Evolutionary conservation across 805 yeast species (phyloP).

Genomic region (Citeromyces matritensis): DNA sequence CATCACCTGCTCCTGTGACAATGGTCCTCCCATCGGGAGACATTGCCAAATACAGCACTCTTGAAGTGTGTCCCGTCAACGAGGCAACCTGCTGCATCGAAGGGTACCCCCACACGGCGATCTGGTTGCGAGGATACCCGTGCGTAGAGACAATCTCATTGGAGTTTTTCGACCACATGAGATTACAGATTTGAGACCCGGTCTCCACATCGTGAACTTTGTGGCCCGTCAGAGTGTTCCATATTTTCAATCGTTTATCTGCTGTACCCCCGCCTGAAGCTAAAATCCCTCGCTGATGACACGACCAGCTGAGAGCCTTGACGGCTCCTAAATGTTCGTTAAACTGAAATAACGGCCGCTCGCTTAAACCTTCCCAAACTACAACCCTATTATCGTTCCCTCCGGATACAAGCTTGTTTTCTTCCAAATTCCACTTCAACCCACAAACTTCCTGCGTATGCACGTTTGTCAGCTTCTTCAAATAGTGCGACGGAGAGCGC

Average conservation of each 20-base stretch:
- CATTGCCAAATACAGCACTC: conserved; percentile 79
- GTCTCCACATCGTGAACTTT: conserved; percentile 75
- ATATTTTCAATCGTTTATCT: conserved; percentile 76
- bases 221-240: conserved; percentile 79
- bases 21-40: conserved; percentile 95
- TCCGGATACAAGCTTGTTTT: conserved; percentile 86
- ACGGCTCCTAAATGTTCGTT: conserved; percentile 89
- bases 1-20: conserved; percentile 98
- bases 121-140: conserved; percentile 83
- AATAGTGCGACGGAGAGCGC: conserved; percentile 68
- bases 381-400: conserved; percentile 83
- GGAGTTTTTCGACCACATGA: conserved; percentile 85
- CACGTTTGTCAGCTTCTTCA: conserved; percentile 42
- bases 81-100: conserved; percentile 88
- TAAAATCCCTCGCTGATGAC: conserved; percentile 84
- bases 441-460: conserved; percentile 97
- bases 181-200: conserved; percentile 91
- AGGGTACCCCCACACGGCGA: conserved; percentile 89
- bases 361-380: conserved; percentile 74
- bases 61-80: conserved; percentile 83
- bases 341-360: conserved; percentile 58
- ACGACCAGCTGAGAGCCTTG: conserved; percentile 95
- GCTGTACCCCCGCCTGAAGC: conserved; percentile 98
- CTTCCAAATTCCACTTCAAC: conserved; percentile 82
- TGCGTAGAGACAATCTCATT: conserved; percentile 91